A percentile compares a stretch with the other conserved stretches of the same genome.
phyloP scores from a whole-genome alignment of 2,329 filamentous ascomycete species.

The Juglanconis juglandina region DNA sequence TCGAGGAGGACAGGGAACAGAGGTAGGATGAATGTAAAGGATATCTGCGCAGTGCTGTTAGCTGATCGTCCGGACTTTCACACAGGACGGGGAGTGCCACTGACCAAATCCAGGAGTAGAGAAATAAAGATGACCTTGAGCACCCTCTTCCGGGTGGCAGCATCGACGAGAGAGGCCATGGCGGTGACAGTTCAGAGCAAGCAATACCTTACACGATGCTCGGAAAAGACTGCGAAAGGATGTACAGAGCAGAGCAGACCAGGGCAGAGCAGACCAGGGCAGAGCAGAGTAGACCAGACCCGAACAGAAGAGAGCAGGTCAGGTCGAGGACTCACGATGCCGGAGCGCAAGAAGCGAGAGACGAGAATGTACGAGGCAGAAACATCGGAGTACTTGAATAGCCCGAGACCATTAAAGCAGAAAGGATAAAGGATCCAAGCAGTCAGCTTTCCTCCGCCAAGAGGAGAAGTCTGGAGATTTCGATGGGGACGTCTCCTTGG shows the following conservation, averaged over 20 bases:
- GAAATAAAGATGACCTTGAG: constrained; percentile 86
- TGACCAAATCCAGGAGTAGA: constrained; percentile 82
- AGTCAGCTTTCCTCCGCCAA: no score
- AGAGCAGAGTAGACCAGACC: no score
- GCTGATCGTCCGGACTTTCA: neutral
- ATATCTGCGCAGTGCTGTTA: constrained; percentile 60
- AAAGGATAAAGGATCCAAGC: no score
- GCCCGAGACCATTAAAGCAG: no score
- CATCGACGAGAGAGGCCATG: constrained; percentile 45
- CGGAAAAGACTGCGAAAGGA: neutral
- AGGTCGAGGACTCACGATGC: neutral
- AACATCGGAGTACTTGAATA: neutral
- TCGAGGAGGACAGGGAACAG: constrained; percentile 93
- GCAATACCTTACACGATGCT: no score
- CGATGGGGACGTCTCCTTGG: no score
- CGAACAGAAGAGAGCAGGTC: neutral
- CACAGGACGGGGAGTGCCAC: constrained; percentile 25
- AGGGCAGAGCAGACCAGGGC: neutral
- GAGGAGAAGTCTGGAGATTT: no score
- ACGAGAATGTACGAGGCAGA: neutral
- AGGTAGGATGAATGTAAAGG: constrained; percentile 96
- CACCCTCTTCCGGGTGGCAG: constrained; percentile 69
- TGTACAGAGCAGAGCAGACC: neutral
- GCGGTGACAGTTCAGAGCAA: neutral
- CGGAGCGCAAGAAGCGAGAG: neutral